A percentile compares a stretch with the other conserved stretches of the same genome.
These are phyloP conservation scores for Akanthomyces lecanii DNA, from an alignment of 2,329 filamentous ascomycete genomes.

Conservation along the genomic window DNA sequence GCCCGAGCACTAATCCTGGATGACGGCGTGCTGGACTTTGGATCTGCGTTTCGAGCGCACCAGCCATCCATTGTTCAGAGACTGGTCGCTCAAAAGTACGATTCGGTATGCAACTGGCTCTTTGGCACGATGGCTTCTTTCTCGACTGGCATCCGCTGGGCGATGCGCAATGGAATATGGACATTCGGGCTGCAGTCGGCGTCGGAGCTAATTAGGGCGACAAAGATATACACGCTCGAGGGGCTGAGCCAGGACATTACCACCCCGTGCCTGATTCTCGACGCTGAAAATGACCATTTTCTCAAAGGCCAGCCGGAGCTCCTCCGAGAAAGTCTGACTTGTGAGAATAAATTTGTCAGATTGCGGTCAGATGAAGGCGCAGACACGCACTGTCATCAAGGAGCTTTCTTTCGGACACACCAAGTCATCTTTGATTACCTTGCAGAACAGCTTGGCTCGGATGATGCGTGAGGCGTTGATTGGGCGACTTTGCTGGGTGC, in stretches of 20 bases:
- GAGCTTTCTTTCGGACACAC: constrained; percentile 7
- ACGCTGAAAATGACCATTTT: constrained; percentile 10
- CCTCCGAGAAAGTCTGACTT: background rate
- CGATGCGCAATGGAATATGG: background rate
- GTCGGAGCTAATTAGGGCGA: constrained; percentile 4
- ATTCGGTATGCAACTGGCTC: background rate
- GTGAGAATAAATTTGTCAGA: constrained; percentile 6
- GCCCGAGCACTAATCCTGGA: background rate
- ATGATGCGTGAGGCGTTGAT: background rate
- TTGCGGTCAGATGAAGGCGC: background rate
- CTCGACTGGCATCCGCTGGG: constrained; percentile 2
- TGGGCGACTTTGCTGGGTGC: no score
- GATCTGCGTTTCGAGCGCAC: background rate
- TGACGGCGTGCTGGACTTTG: constrained; percentile 11
- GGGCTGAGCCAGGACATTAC: background rate
- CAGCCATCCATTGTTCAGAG: background rate
- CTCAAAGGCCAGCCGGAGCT: constrained; percentile 8
- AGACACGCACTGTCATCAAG: constrained; percentile 8
- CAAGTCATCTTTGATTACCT: constrained; percentile 9
- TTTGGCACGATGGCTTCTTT: background rate
- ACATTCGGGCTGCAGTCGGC: background rate
- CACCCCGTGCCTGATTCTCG: background rate
- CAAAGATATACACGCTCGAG: background rate
- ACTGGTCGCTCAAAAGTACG: background rate
- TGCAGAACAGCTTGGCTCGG: background rate